These are phyloP conservation scores for Lachancea fermentati DNA, from an alignment of 805 yeast species.

Conservation along the genomic window DNA sequence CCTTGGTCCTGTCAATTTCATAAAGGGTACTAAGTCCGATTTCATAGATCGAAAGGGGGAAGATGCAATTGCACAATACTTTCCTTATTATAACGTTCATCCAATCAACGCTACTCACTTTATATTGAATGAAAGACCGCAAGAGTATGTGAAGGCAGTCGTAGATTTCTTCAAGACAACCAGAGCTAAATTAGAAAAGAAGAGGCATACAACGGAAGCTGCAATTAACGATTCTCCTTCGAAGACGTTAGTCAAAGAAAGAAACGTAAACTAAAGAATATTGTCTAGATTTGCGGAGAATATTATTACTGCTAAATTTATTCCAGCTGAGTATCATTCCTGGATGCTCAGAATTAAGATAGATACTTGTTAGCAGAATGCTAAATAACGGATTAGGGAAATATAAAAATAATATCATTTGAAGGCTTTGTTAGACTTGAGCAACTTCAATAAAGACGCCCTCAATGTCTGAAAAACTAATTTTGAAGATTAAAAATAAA, in stretches of 20 bases:
- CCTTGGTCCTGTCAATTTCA: conserved; percentile 35
- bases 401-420: too few relatives aligned
- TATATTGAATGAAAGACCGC: conserved; percentile 38
- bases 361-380: too few relatives aligned
- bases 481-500: conserved; percentile 2
- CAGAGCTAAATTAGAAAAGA: conserved; percentile 15
- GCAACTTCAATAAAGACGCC: too few relatives aligned
- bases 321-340: too few relatives aligned
- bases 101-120: conserved; percentile 32
- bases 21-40: conserved; percentile 37
- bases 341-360: too few relatives aligned
- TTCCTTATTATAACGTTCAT: conserved; percentile 24
- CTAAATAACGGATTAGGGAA: too few relatives aligned
- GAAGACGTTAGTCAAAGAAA: not conserved
- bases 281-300: not conserved
- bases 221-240: not conserved
- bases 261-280: not conserved
- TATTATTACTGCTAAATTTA: too few relatives aligned
- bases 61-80: conserved; percentile 20
- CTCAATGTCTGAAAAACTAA: too few relatives aligned
- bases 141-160: conserved; percentile 17
- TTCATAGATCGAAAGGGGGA: conserved; percentile 33
- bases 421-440: too few relatives aligned
- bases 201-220: not conserved
- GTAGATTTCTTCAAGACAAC: conserved; percentile 24